Evolutionary conservation across 2,329 filamentous ascomycete species (phyloP).

Genomic region (Didymella segeticola): DNA sequence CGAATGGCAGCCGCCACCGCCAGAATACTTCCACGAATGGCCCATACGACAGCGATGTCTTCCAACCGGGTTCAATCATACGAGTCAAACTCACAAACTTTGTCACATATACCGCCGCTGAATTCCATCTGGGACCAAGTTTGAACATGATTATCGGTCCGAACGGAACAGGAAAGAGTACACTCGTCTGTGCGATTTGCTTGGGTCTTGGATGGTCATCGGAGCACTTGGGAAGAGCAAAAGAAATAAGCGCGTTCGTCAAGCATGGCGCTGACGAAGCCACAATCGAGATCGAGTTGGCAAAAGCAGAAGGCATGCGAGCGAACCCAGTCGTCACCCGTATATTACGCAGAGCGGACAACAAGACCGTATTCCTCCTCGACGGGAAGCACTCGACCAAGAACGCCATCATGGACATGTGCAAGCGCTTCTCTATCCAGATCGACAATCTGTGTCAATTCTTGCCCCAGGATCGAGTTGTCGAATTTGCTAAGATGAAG

Average conservation of each 20-base stretch:
- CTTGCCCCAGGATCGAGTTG: conserved; percentile 92
- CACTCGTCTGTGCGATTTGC: conserved; percentile 94
- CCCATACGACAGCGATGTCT: conserved; percentile 25
- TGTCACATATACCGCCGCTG: conserved; percentile 91
- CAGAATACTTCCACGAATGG: conserved; percentile 23
- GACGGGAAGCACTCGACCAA: conserved; percentile 69
- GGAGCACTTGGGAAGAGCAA: conserved; percentile 81
- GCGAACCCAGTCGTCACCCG: conserved; percentile 77
- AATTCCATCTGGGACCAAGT: conserved; percentile 89
- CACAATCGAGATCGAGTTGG: conserved; percentile 88
- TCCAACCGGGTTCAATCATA: conserved; percentile 81
- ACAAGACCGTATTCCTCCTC: conserved; percentile 78
- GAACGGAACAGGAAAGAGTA: conserved; percentile 98
- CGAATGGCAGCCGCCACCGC: conserved; percentile 11
- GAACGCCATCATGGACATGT: conserved; percentile 71
- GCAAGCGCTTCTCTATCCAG: conserved; percentile 80
- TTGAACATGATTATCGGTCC: conserved; percentile 98
- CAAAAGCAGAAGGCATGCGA: conserved; percentile 62
- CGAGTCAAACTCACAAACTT: conserved; percentile 87
- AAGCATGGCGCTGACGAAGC: conserved; percentile 84
- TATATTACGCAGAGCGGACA: conserved; percentile 81
- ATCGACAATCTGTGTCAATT: conserved; percentile 99
- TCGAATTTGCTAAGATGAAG: conserved; percentile 86
- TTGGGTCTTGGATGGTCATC: conserved; percentile 78
- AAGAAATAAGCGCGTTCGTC: conserved; percentile 85